Percentiles rank a stretch among this genome's conserved stretches.
Conservation (phyloP, 148 eudicot genomes). For the Diospyros kaki region DNA sequence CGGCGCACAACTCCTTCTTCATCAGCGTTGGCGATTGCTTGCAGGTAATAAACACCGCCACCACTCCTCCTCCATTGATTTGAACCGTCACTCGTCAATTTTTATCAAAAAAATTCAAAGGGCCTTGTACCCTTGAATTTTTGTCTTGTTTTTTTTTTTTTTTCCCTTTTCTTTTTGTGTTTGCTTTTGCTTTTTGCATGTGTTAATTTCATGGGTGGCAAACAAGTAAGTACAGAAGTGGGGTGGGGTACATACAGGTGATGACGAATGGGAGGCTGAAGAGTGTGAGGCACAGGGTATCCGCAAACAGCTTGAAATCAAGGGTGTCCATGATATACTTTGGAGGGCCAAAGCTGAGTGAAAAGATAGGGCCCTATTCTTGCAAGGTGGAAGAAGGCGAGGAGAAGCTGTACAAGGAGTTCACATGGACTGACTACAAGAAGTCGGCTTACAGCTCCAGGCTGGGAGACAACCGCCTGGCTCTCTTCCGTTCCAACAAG, state of each 20-base stretch:
- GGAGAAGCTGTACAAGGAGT: conserved; percentile 45
- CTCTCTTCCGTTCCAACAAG: conserved; percentile 7
- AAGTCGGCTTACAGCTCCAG: conserved; percentile 34
- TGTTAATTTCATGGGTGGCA: not conserved
- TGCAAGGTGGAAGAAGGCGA: conserved; percentile 35
- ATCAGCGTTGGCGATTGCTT: conserved; percentile 55
- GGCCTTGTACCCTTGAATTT: not conserved
- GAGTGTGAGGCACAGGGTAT: conserved; percentile 74
- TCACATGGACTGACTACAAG: conserved; percentile 54
- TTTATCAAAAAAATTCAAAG: too few relatives aligned
- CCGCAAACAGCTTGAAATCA: conserved; percentile 37
- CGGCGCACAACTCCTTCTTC: conserved; percentile 55
- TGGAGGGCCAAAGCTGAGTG: conserved; percentile 61
- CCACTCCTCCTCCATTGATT: not conserved
- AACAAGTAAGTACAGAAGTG: not conserved
- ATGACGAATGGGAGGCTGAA: conserved; percentile 82
- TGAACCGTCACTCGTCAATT: too few relatives aligned
- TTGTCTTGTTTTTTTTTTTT: not conserved
- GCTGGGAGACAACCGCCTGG: conserved; percentile 33
- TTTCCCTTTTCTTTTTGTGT: too few relatives aligned
- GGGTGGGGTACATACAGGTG: conserved; percentile 40
- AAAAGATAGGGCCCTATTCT: conserved; percentile 52
- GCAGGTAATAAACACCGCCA: conserved; percentile 18
- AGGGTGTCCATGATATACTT: conserved; percentile 76
- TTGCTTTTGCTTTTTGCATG: not conserved